phyloP scores from a whole-genome alignment of 306 rosid species.

The Castanopsis chinensis region DNA sequence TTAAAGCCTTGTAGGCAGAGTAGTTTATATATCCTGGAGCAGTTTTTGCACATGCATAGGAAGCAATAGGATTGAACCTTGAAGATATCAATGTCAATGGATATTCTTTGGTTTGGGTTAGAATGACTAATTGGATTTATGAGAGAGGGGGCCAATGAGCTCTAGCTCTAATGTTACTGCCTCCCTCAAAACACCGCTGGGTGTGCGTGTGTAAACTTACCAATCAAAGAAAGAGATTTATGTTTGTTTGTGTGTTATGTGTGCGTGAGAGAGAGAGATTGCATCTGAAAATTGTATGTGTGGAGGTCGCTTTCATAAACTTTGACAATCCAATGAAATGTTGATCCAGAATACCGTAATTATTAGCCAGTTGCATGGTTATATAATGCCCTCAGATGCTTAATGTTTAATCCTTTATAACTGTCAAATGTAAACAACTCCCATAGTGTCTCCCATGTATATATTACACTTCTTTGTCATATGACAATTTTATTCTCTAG shows the following conservation, averaged over 20 bases:
- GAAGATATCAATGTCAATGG: neutral
- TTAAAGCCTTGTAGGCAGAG: neutral
- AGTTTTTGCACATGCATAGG: neutral
- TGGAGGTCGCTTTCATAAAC: too few species aligned
- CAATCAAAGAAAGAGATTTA: too few species aligned
- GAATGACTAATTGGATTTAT: too few species aligned
- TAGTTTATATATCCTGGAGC: neutral
- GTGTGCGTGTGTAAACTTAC: too few species aligned
- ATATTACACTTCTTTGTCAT: neutral
- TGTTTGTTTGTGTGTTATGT: too few species aligned
- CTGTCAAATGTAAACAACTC: neutral
- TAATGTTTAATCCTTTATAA: neutral
- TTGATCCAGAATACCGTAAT: too few species aligned
- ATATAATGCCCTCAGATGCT: neutral
- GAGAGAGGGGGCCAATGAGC: too few species aligned
- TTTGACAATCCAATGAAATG: too few species aligned
- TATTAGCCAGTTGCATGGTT: neutral
- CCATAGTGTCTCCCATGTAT: neutral
- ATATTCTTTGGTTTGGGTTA: neutral
- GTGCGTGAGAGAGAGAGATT: too few species aligned
- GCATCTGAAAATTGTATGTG: too few species aligned
- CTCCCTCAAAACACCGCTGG: too few species aligned
- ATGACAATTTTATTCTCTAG: neutral
- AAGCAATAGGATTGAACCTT: neutral
- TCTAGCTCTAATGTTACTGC: too few species aligned